Evolutionary conservation across 2,329 filamentous ascomycete species (phyloP), one percentile per base, ranked within the genome.

Genomic region (Aspergillus sergii): DNA sequence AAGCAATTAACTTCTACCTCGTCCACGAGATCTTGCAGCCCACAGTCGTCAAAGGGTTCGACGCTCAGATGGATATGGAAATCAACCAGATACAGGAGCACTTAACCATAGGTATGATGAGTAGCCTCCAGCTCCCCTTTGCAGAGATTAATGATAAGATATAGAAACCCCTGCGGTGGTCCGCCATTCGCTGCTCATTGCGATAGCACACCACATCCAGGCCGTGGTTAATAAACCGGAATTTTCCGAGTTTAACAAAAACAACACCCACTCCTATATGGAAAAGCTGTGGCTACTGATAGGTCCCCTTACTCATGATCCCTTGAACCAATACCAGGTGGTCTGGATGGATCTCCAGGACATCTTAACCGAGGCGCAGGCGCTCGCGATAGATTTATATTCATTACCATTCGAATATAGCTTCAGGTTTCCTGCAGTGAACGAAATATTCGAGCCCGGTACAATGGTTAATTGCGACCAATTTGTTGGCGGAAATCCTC

Each of bases 291-390:
- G 68, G 66, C 21, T 62, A 2, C 54, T 68, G 19, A 57, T 76
- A 19, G 61, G 64, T 0, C 72, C 72, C 10, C 62, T 75, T 5
- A 66, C 73, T 36, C 61, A 67, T 9, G 57, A 69, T 57, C 23
- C 57, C 43, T 9, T 41, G 11, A 57, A 56, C 12, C 61, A 61
- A 23, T 51, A 63, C 53, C 56, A 45, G 46, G 14, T 23, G 12
- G 69, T 68, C 19, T 72, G 69, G 68, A 55, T 55, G 8, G 71
- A 70, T 1, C 61, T 75, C 7, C 59, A 12, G 1, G 48, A 58
- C 1, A 68, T 78, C n/a, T 65, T 77, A 41, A n/a, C 62, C 4
- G 69, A 76, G 3, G 74, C 74, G 0, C 69, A 73, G 21, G 58
- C 57, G 1, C 67, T 78, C 12, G 71, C 71, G 0, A 12, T 75